Base-by-base conservation (phyloP, 2,329 filamentous ascomycete species). In the Cladosporium velox region DNA sequence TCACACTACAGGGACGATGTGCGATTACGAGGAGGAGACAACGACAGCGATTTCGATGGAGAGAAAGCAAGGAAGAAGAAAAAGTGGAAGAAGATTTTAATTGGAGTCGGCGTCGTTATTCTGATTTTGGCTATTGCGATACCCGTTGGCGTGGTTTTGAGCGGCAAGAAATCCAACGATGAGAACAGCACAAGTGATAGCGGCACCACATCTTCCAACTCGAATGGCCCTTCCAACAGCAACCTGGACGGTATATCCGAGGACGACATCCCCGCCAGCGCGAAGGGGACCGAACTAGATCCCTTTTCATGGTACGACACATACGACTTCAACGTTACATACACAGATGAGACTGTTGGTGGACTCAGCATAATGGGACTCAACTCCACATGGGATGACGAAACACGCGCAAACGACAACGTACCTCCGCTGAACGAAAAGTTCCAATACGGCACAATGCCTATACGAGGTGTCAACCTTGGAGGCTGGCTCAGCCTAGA, bases 401-500 rank as follows among this genome's bases (percentile, higher is more conserved):
- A 89, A 28, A 83, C 86, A 2, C 83, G 84, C 70, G 88, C 93
- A 14, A 98, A 98, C 76, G 83, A 87, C 21, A 88, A 92, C 35
- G 92, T 96, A 0, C 91, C 93, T 0, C 83, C 92, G 1, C 83
- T 99, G 7, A 86, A 92, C 70, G 84, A 93, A 67, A 73, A 83
- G 1, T 97, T 94, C 86, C 88, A 89, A 2, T 99, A 98, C 72
- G 86, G 88, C 2, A 87, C 86, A 26, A 88, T 84, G 64, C 93
- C 93, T 2, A 92, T 96, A 28, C 88, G 94, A 7, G 95, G 95
- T 0, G 92, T 98, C 41, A 98, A 97, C 73, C 77, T 98, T 1
- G 95, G 95, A 60, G 95, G 95, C 14, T 99, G 95, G 95, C 86
- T 99, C 1, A 91, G 90, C 2, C 81, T 99, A 14, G 95, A 99